A percentile compares a stretch with the other conserved stretches of the same genome.
phyloP scores from a whole-genome alignment of 208 protist genomes.

The Crithidia bombi region DNA sequence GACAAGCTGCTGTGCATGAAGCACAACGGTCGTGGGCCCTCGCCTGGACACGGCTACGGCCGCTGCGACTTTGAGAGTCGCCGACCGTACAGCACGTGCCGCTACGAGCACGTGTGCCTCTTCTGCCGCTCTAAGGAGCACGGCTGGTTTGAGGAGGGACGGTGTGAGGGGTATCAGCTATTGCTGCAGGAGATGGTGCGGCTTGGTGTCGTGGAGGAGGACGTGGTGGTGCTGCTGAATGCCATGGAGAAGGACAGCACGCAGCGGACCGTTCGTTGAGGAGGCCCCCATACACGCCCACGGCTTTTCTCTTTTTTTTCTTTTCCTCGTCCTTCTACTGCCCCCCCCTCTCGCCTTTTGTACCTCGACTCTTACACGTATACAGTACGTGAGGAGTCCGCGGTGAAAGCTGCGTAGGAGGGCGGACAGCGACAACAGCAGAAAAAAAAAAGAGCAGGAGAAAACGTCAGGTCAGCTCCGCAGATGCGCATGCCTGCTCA shows the following conservation, averaged over 20 bases:
- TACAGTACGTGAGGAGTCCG: conserved; percentile 4
- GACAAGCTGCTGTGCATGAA: conserved; percentile 73
- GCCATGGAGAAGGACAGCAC: conserved; percentile 51
- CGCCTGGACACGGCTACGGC: conserved; percentile 59
- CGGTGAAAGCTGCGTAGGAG: too few relatives aligned
- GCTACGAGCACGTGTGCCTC: conserved; percentile 79
- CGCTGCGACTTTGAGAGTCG: conserved; percentile 73
- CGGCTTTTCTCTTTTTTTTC: not conserved
- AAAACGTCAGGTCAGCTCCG: too few relatives aligned
- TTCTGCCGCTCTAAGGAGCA: conserved; percentile 74
- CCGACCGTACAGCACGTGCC: conserved; percentile 64
- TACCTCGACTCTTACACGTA: not conserved
- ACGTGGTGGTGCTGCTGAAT: conserved; percentile 58
- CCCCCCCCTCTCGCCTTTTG: not conserved
- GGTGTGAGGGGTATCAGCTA: conserved; percentile 64
- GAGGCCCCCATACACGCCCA: not conserved
- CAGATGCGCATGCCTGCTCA: not conserved
- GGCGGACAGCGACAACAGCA: not conserved
- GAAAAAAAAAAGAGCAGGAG: too few relatives aligned
- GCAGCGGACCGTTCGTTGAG: conserved; percentile 1
- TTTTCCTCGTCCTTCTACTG: too few relatives aligned
- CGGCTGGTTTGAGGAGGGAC: conserved; percentile 80
- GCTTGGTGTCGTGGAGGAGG: conserved; percentile 57
- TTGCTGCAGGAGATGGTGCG: conserved; percentile 62
- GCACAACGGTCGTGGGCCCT: conserved; percentile 70